Evolutionary conservation across 306 rosid genomes (phyloP), one percentile per base, ranked within the genome.

Genomic region (Prinsepia uniflora): DNA sequence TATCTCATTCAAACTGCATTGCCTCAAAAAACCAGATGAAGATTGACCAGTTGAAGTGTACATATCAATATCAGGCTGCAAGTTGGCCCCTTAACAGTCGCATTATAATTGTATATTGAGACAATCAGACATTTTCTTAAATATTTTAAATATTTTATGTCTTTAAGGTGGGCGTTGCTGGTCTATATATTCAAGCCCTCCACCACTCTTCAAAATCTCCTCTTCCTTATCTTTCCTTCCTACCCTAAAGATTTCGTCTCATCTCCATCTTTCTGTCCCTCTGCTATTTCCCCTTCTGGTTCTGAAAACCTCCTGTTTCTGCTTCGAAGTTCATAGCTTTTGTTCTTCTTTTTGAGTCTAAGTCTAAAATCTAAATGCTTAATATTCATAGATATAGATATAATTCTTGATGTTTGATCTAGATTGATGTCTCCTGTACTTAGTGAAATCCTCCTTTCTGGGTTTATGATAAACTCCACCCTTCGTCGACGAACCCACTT

Each of bases 401-500:
- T 0, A 11, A 12, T 24, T 63, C 65, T 77, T 83, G 68, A 80
- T 80, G 86, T 76, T 79, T 77, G 79, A 53, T 59, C 60, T 49
- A 80, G 44, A 67, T 18, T 49, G 71, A 81, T 87, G 89, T 80
- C 91, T 81, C 83, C 91, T 12, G 80, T 90, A 67, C 72, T 88
- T 75, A 55, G 82, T 79, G 98, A 90, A 89, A 78, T 85, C 72
- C 85, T 91, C 54, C 92, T 81, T 30, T 86, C 88, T 74, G 90
- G 86, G 61, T 82, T 69, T 70, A 85, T 76, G 83, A 86, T 92
- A 48, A 92, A 84, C 72, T 85, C 96, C 5, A 75, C 87, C 46
- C 93, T 88, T 7, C 80, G 86, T 63, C 86, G 96, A 79, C 79
- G 93, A 57, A 85, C 88, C 69, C 98, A 85, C 77, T 66, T 93